Evolutionary conservation across 306 rosid species (phyloP).

Genomic region (Trifolium repens): DNA sequence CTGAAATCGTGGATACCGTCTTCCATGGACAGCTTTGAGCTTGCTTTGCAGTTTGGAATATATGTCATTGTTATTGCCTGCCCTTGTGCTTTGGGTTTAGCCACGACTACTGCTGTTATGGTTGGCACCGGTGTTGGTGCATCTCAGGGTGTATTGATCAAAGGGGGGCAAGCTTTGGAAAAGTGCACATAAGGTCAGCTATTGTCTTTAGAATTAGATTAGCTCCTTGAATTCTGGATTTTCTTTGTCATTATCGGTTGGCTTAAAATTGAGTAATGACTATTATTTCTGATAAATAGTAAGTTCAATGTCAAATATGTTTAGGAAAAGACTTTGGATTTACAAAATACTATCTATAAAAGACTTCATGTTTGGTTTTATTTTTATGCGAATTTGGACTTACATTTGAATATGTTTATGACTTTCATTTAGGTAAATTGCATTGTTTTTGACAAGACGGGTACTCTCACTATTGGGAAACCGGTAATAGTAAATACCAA

Average conservation of each 20-base stretch:
- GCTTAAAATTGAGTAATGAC: neutral
- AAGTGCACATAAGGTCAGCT: constrained; percentile 79
- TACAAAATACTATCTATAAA: neutral
- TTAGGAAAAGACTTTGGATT: neutral
- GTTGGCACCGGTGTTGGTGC: constrained; percentile 98
- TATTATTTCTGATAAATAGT: neutral
- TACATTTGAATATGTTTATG: constrained; percentile 22
- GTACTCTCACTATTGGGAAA: constrained; percentile 86
- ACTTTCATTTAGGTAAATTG: constrained; percentile 68
- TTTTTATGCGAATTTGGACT: constrained; percentile 16
- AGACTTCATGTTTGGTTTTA: constrained; percentile 1
- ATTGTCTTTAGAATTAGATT: constrained; percentile 17
- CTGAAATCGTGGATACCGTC: constrained; percentile 82
- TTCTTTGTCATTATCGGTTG: neutral
- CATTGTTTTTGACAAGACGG: constrained; percentile 93
- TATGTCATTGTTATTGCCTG: constrained; percentile 97
- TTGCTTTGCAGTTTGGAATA: constrained; percentile 92
- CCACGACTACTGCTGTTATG: constrained; percentile 94
- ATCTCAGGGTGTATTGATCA: constrained; percentile 85
- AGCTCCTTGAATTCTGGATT: constrained; percentile 20
- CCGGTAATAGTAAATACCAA: constrained; percentile 70
- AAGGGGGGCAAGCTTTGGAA: constrained; percentile 95
- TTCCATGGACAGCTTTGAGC: constrained; percentile 85
- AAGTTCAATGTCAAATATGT: constrained; percentile 5
- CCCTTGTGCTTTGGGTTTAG: constrained; percentile 96